Conservation (phyloP, 192 early-diverging fungal genomes). For the Lobosporangium transversale region DNA sequence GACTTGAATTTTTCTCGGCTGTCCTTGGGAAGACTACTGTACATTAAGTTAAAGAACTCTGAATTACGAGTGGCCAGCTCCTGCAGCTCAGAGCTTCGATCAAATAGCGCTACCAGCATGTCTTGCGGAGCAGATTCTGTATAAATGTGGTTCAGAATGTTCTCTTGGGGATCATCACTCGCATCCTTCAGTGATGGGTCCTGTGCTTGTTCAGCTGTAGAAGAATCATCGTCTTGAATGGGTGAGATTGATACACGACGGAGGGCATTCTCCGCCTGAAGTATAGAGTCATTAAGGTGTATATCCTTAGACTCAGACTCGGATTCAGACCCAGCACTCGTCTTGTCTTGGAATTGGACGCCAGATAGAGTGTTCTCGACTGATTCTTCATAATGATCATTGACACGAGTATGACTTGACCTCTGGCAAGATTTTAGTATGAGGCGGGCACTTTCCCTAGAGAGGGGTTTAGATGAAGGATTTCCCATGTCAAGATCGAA, state of each 20-base stretch:
- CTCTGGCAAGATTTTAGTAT: background rate
- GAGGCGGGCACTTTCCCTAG: background rate
- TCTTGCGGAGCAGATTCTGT: slow-evolving; percentile 22
- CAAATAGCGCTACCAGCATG: slow-evolving; percentile 39
- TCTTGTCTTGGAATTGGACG: no score
- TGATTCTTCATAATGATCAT: background rate
- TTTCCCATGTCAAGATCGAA: slow-evolving; percentile 24
- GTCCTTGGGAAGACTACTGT: slow-evolving; percentile 11
- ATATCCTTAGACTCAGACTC: no score
- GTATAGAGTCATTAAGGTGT: slow-evolving; percentile 1
- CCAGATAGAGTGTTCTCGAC: no score
- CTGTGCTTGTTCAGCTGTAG: background rate
- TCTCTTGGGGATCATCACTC: slow-evolving; percentile 22
- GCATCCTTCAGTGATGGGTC: background rate
- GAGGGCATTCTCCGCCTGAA: slow-evolving; percentile 10
- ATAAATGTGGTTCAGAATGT: slow-evolving; percentile 13
- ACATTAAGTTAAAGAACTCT: slow-evolving; percentile 35
- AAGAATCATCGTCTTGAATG: background rate
- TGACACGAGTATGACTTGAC: background rate
- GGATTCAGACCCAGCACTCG: no score
- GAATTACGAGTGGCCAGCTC: slow-evolving; percentile 44
- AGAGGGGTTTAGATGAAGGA: background rate
- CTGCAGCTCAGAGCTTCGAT: slow-evolving; percentile 32
- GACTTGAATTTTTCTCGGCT: slow-evolving; percentile 6
- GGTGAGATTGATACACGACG: slow-evolving; percentile 33